phyloP scores from a whole-genome alignment of 1,284 basidiomycete species.

The Puccinia novopanici region DNA sequence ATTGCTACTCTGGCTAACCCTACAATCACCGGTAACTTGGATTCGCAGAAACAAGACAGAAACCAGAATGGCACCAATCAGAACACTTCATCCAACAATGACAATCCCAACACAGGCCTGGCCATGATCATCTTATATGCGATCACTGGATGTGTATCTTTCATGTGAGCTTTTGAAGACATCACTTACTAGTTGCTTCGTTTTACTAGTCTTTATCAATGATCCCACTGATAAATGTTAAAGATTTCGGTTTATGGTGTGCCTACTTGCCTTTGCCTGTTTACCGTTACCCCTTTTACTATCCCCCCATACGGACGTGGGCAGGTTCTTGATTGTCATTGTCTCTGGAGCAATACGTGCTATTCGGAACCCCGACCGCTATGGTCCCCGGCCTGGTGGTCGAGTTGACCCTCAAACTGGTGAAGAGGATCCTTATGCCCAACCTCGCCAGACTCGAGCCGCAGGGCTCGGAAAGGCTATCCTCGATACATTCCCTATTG shows the following conservation, averaged over 20 bases:
- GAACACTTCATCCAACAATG: constrained; percentile 2
- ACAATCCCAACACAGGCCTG: constrained; percentile 71
- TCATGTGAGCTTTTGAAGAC: constrained; percentile 78
- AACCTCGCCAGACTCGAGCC: constrained; percentile 69
- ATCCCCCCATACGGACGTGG: constrained; percentile 26
- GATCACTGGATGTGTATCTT: constrained; percentile 66
- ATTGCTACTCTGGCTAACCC: constrained; percentile 54
- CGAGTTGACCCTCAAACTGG: constrained; percentile 52
- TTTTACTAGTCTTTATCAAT: constrained; percentile 39
- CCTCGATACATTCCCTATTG: constrained; percentile 86
- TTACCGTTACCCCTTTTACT: constrained; percentile 34
- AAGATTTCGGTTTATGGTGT: constrained; percentile 29
- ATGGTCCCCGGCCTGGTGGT: constrained; percentile 68
- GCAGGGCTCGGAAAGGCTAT: constrained; percentile 82
- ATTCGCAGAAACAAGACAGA: constrained; percentile 26
- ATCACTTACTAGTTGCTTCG: constrained; percentile 64
- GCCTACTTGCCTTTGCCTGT: constrained; percentile 26
- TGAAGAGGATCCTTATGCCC: constrained; percentile 59
- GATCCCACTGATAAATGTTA: background rate
- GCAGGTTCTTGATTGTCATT: constrained; percentile 59
- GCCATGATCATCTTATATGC: constrained; percentile 72
- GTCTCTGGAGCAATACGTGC: constrained; percentile 68
- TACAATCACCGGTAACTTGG: constrained; percentile 10
- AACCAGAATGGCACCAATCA: background rate
- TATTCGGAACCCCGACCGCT: constrained; percentile 83